Evolutionary conservation across 345 rosid genomes (phyloP).

Genomic region (Leavenworthia alabamica): DNA sequence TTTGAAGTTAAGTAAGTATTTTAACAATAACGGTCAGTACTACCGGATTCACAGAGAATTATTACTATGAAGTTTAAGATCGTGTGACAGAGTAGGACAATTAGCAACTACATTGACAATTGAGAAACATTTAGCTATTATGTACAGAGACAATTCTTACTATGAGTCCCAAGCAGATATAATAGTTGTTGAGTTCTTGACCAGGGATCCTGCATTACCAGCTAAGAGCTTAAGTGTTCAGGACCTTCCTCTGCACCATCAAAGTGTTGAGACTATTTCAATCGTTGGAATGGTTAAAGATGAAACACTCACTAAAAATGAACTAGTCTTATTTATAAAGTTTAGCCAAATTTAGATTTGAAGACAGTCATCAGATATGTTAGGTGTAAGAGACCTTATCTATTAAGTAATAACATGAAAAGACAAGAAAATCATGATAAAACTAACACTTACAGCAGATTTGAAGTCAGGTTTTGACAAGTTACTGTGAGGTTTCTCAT

Average conservation of each 20-base stretch:
- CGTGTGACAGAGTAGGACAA: neutral
- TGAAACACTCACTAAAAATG: neutral
- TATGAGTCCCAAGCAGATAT: conserved; percentile 27
- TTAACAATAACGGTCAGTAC: neutral
- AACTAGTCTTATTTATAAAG: neutral
- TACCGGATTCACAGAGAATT: neutral
- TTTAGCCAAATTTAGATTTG: neutral
- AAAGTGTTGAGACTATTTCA: conserved; percentile 29
- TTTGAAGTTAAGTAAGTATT: neutral
- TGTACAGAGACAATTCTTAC: conserved; percentile 3
- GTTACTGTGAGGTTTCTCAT: conserved; percentile 91
- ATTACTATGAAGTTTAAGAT: neutral
- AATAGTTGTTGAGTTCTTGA: conserved; percentile 35
- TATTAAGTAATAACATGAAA: neutral
- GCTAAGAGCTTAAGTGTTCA: conserved; percentile 40
- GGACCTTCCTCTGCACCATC: conserved; percentile 43
- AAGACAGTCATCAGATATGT: neutral
- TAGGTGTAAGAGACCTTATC: neutral
- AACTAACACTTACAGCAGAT: conserved; percentile 62
- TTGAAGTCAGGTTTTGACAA: conserved; percentile 71
- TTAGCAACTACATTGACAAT: neutral
- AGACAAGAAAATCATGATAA: neutral
- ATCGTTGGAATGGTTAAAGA: neutral
- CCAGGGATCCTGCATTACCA: conserved; percentile 29
- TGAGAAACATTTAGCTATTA: neutral